Evolutionary conservation across 129 eudicot genomes (phyloP), one percentile per base, ranked within the genome.

Genomic region (Ambrosia trifida): DNA sequence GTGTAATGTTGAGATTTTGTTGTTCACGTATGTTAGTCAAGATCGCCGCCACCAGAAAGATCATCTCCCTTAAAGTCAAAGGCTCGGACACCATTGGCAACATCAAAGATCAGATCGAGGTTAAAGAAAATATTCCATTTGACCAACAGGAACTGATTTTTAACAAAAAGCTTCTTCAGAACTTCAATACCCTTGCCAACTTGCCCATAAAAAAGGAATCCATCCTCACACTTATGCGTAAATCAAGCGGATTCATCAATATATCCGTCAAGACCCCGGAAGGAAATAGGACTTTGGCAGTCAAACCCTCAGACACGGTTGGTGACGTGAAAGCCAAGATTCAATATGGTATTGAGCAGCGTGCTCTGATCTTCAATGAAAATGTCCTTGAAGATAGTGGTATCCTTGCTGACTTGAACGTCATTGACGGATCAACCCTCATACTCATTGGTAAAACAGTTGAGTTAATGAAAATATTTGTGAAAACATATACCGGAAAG

Each of bases 331-430:
- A 60, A 35, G 40, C 4, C n/a, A 20, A 19, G 14, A 33, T 62
- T 7, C 9, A 11, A 20, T 0, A 24, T 24, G 11, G 17, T 14
- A 11, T 5, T 17, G 20, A 59, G 59, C 77, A 58, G 28, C 44
- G 51, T 28, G 36, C 53, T 40, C 52, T 47, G 17, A 47, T 47
- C 5, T 14, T 47, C 5, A 14, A 47, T 47, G 52, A 13, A 11
- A 13, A 3, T 13, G 52, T 47, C 17, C 77, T 72, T 28, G 45
- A 57, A 14, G 77, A 72, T 44, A 54, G 51, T 5, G 4, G 45
- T 5, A 72, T 59, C 7, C 77, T 72, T n/a, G 58, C 59, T 16
- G 77, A 72, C 35, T 58, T 57, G 11, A 31, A 72, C 35, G 60
- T 47, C 52, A 13, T 14, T 5, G 5, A 47, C 17, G 52, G 52